Evolutionary conservation across 2,329 filamentous ascomycete species (phyloP), one percentile per base, ranked within the genome.

Genomic region (Botrytis sinoallii): DNA sequence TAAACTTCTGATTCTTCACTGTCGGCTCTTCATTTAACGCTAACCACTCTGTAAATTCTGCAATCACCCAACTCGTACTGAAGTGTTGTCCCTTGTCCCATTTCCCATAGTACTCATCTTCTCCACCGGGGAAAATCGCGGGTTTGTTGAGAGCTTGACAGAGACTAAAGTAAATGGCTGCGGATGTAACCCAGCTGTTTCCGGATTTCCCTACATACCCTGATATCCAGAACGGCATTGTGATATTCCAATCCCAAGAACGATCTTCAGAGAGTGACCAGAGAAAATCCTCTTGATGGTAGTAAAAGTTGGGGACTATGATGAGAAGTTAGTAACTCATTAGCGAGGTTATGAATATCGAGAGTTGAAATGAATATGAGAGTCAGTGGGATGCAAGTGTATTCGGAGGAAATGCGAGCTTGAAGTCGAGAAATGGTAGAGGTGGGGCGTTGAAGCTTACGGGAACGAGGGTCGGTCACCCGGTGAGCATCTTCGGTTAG

Each of bases 151-250:
- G 46, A 5, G 46, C 48, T 12, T 38, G 40, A 18, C 60, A 40
- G 8, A 72, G 20, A 29, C 44, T 66, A 29, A 72, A 72, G 48
- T 72, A 72, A 6, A 72, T 38, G 18, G 46, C 70, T 8, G 70
- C 70, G 20, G 35, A 57, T 20, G 70, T 72, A 2, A 48, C 66
- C 32, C 48, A 72, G 42, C 35, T 55, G 29, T 55, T 57, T 5
- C 46, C 46, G 1, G 46, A 44, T 29, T 20, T 25, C 9, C n/a
- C 35, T 5, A 46, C 61, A 20, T 72, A 72, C 2, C 70, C 70
- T 14, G 63, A 66, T 32, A 72, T 67, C 70, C 70, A 72, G 46
- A 72, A 72, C 12, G 70, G 70, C 29, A 72, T 61, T 3, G 48
- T 72, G 25, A 72, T 38, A 22, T 67, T 72, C 70, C 70, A 72